These are phyloP conservation scores for Eurotiales sp. DNA, from an alignment of 2,329 filamentous ascomycete genomes.

Conservation along the genomic window DNA sequence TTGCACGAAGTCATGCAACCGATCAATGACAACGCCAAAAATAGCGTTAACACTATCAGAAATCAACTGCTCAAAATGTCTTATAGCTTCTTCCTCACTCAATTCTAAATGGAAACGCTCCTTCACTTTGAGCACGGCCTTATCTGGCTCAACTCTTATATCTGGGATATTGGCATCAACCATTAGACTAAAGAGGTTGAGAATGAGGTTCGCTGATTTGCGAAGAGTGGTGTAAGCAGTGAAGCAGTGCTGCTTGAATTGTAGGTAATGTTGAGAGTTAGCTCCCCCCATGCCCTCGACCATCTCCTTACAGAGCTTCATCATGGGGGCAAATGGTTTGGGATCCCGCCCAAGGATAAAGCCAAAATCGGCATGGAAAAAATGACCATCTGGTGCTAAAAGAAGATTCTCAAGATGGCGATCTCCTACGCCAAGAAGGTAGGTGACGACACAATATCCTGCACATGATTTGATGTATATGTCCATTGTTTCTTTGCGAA, in stretches of 20 bases:
- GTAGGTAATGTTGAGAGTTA: constrained; percentile 72
- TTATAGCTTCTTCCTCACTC: constrained; percentile 85
- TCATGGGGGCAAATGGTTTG: constrained; percentile 92
- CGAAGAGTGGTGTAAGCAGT: constrained; percentile 87
- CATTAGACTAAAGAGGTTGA: constrained; percentile 96
- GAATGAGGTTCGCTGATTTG: constrained; percentile 83
- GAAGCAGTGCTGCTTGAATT: constrained; percentile 95
- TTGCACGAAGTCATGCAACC: constrained; percentile 89
- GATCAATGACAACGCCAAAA: constrained; percentile 91
- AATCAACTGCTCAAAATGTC: constrained; percentile 83
- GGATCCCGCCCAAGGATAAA: constrained; percentile 96
- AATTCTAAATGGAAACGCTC: constrained; percentile 91
- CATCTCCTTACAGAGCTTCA: constrained; percentile 98
- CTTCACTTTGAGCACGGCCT: constrained; percentile 89
- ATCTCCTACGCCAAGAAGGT: constrained; percentile 93
- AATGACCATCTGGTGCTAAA: constrained; percentile 82
- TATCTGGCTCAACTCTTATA: constrained; percentile 86
- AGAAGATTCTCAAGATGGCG: constrained; percentile 94
- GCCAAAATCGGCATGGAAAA: constrained; percentile 98
- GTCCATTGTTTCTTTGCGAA: constrained; percentile 89
- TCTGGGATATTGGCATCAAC: constrained; percentile 96
- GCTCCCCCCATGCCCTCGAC: constrained; percentile 95
- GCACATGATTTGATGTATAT: constrained; percentile 95
- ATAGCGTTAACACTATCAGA: constrained; percentile 86
- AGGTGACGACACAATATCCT: constrained; percentile 97